phyloP scores from a whole-genome alignment of 1,284 basidiomycete genomes.

The Irpex sp. region DNA sequence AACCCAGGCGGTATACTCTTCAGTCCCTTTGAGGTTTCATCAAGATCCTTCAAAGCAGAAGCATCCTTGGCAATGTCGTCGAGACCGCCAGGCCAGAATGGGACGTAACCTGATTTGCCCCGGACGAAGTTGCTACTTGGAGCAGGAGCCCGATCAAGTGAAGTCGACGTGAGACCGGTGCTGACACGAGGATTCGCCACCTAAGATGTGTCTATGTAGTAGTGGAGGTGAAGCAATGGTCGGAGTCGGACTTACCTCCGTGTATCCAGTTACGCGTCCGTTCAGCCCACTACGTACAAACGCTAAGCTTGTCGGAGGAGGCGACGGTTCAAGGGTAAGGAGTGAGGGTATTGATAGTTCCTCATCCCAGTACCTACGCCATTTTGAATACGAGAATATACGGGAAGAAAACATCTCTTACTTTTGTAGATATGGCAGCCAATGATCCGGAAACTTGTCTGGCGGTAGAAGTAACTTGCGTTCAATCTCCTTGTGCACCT shows the following conservation, averaged over 20 bases:
- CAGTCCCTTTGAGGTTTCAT: slow-evolving; percentile 41
- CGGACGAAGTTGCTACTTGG: slow-evolving; percentile 81
- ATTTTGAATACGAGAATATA: slow-evolving; percentile 14
- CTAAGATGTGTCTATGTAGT: slow-evolving; percentile 27
- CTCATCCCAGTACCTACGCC: slow-evolving; percentile 66
- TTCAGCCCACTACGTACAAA: slow-evolving; percentile 79
- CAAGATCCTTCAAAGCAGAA: slow-evolving; percentile 30
- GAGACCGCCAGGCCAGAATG: slow-evolving; percentile 90
- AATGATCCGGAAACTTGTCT: slow-evolving; percentile 58
- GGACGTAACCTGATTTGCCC: slow-evolving; percentile 89
- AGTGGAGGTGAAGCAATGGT: too few species aligned
- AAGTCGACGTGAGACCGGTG: slow-evolving; percentile 75
- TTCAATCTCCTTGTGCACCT: slow-evolving; percentile 65
- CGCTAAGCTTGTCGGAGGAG: slow-evolving; percentile 74
- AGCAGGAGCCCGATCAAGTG: slow-evolving; percentile 80
- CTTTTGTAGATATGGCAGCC: slow-evolving; percentile 76
- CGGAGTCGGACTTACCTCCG: slow-evolving; percentile 46
- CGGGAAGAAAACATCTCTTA: slow-evolving; percentile 34
- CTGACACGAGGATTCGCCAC: slow-evolving; percentile 45
- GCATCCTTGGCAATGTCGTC: slow-evolving; percentile 50
- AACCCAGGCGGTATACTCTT: slow-evolving; percentile 63
- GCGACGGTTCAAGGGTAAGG: slow-evolving; percentile 61
- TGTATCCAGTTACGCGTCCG: slow-evolving; percentile 78
- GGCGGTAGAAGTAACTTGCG: slow-evolving; percentile 65
- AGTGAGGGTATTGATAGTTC: slow-evolving; percentile 58